Base-by-base conservation (phyloP, 768 basidiomycete genomes). In the Boletus subparvulus region DNA sequence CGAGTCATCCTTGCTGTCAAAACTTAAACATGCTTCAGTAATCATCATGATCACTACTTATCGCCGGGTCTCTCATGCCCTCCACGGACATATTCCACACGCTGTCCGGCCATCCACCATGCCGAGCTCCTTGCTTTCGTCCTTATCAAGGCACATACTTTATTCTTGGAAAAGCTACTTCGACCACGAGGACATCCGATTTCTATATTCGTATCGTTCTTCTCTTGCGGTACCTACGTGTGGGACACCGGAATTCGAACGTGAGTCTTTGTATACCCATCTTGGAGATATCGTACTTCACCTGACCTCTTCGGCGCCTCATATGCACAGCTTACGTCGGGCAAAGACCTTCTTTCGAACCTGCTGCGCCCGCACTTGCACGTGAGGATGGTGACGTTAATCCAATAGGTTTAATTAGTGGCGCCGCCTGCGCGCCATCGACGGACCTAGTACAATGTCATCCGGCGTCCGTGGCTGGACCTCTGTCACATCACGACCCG, bases 1-100 rank as follows among this genome's bases (percentile, higher is more conserved):
- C 52, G 46, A 54, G 47, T 42, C 44, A 13, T 4, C 24, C 19
- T 16, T 10, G 1, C 37, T 32, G 40, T 40, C 61, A 60, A 64
- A 54, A 52, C 41, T 49, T 43, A 63, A 62, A 64, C 30, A 24
- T 52, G 35, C 50, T 24, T 56, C 35, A 39, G 6, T 13, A 24
- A 40, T 41, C 35, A 39, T 8, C 21, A 40, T 41, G 13, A 39
- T 8, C 21, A 37, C 54, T 21, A 21, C 39, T 4, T 12, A 46
- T 61, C 43, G 3, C 40, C 3, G 28, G 36, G 17, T 37, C 32
- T 47, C 24, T 37, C 26, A 36, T 60, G 32, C 53, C 58, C 33
- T 60, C 43, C 39, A 35, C 46, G 50, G 56, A 13, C 33, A 63
- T 55, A 59, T 47, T 59, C 10, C n/a, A 4, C 21, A 37, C 21